Conservation (phyloP, 257 asterid species). For the Nemophila menziesii region DNA sequence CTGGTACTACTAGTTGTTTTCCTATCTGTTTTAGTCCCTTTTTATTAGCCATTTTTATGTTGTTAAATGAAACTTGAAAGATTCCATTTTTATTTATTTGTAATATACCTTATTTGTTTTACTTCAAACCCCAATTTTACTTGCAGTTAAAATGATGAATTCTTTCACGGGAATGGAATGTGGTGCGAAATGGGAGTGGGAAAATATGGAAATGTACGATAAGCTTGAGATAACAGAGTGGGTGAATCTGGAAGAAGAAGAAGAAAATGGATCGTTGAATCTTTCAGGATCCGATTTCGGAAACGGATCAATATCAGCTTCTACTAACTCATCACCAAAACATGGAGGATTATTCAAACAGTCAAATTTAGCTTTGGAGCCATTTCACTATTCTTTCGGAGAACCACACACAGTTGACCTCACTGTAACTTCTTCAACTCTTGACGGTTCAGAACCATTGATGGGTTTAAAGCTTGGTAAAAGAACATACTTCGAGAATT, state of each 20-base stretch:
- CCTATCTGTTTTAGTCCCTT: too few species aligned
- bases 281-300: slow-evolving; percentile 52
- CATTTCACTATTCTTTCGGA: slow-evolving; percentile 22
- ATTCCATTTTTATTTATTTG: too few species aligned
- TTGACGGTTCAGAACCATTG: slow-evolving; percentile 53
- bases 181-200: slow-evolving; percentile 70
- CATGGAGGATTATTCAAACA: slow-evolving; percentile 26
- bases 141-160: slow-evolving; percentile 13
- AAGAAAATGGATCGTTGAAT: slow-evolving; percentile 53
- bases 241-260: slow-evolving; percentile 58
- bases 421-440: slow-evolving; percentile 30
- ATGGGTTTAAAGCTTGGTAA: slow-evolving; percentile 77
- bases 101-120: too few species aligned
- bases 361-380: slow-evolving; percentile 34
- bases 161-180: slow-evolving; percentile 58
- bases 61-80: too few species aligned
- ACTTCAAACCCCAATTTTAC: too few species aligned
- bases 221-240: slow-evolving; percentile 59
- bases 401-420: slow-evolving; percentile 11
- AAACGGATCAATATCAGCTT: slow-evolving; percentile 73
- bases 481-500: slow-evolving; percentile 65
- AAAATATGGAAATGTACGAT: slow-evolving; percentile 34
- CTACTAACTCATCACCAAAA: slow-evolving; percentile 52
- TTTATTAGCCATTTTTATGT: too few species aligned
- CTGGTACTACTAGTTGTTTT: too few species aligned